Evolutionary conservation across 2,329 filamentous ascomycete species (phyloP), one percentile per base, ranked within the genome.

Genomic region (Magnaporthiopsis incrustans): DNA sequence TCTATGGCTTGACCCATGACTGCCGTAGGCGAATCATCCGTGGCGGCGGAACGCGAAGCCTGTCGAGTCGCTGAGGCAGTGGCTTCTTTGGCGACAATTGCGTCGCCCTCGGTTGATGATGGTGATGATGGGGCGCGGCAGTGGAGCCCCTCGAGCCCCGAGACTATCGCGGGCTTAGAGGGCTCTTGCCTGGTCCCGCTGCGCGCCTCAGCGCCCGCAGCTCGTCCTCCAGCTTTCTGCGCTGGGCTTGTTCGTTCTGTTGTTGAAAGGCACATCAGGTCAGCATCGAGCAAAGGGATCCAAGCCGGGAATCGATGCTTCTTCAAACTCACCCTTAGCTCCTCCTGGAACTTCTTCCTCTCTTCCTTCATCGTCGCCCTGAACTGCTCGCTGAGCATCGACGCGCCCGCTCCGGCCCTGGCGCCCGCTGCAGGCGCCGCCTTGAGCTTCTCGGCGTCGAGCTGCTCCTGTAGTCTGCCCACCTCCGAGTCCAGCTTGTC

Each of bases 381-480:
- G 74, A 84, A 84, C 73, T 84, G 82, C 73, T 84, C 82, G 70
- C 82, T 84, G 67, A 84, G 75, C 77, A 83, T 77, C 11, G 76
- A 77, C 15, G 62, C 62, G 18, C 61, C 61, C 18, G 82, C 81
- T 2, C 82, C 82, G 0, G 76, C 75, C 7, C 79, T 75, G 15
- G 50, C 53, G 2, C 71, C 74, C 7, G 72, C 70, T 22, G 70
- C 71, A 8, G 70, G 66, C 22, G 74, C 67, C 22, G 69, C 78
- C 74, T 77, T 81, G 67, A 84, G 75, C 64, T 77, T 74, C 73
- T 82, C 80, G 44, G 73, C 73, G 63, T 84, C 82, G n/a, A 84
- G 76, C 68, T 82, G 77, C 66, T 84, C 82, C 67, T 82, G 77
- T 60, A 83, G 74, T 69, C 75, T 75, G 32, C 73, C 67, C 63